Conservation (phyloP, 192 early-diverging fungal species). For the Coemansia sp. region DNA sequence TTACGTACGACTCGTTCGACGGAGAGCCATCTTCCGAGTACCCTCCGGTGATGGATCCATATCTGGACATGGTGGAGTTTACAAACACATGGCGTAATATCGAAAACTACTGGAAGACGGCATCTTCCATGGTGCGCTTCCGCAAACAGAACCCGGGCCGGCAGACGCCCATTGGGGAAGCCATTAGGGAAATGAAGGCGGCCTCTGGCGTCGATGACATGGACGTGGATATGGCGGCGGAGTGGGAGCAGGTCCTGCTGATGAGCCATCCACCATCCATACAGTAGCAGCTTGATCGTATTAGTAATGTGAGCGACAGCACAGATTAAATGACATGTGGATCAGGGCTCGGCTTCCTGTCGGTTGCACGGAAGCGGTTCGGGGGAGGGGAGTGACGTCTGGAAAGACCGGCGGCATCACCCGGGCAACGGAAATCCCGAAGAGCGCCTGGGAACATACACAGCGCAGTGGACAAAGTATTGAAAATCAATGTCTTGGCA, state of each 20-base stretch:
- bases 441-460: too few relatives aligned
- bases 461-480: too few relatives aligned
- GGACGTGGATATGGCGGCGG: slow-evolving; percentile 18
- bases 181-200: slow-evolving; percentile 25
- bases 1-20: slow-evolving; percentile 13
- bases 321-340: too few relatives aligned
- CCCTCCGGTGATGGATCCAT: slow-evolving; percentile 1
- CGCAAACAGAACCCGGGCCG: slow-evolving; percentile 18
- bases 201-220: slow-evolving; percentile 15
- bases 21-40: slow-evolving; percentile 4
- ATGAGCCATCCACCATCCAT: slow-evolving; percentile 24
- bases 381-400: too few relatives aligned
- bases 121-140: slow-evolving; percentile 10
- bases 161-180: slow-evolving; percentile 2
- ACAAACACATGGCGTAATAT: slow-evolving; percentile 20
- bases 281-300: too few relatives aligned
- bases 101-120: slow-evolving; percentile 16
- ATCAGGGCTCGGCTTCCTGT: too few relatives aligned
- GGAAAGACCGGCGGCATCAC: too few relatives aligned
- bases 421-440: too few relatives aligned
- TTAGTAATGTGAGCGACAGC: too few relatives aligned
- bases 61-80: slow-evolving; percentile 17
- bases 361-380: too few relatives aligned
- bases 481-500: slow-evolving; percentile 7
- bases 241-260: slow-evolving; percentile 31